Base-by-base conservation (phyloP, 139 green algal genomes). In the Zygnema circumcarinatum region DNA sequence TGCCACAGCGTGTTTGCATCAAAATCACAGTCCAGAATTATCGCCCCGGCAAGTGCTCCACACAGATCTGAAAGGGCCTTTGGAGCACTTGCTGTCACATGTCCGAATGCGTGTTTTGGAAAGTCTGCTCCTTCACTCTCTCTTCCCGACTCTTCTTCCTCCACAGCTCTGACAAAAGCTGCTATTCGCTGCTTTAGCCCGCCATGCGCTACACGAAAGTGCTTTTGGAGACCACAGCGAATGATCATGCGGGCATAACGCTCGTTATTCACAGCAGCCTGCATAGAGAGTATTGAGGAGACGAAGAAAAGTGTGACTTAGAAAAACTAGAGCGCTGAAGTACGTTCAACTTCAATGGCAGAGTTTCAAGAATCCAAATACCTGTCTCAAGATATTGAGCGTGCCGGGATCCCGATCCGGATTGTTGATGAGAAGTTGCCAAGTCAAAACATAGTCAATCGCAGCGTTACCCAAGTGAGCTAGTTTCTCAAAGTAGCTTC, bases 221-320 rank as follows among this genome's bases (percentile, higher is more conserved):
- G 16, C 11, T 78, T 39, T 11, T 78, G 69, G 7, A 78, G 11
- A 41, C 16, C 16, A 11, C 11, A 41, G 16, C 69, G 69, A 11
- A 78, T 11, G 16, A 39, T 52, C 16, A 78, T 39, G 11, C 69
- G 16, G 35, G 69, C 69, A 78, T 16, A 78, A 25, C 16, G 69
- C 16, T 78, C 69, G 69, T 78, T 78, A 11, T 78, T 78, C 7
- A 78, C 69, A 41, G 69, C 69, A 39, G 69, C 69, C 69, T 78
- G 69, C 16, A 7, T 16, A 62, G 47, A 62, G 7, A 62, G 47
- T n/a, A n/a, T n/a, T n/a, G n/a, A n/a, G n/a, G n/a, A n/a, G n/a
- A n/a, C n/a, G n/a, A n/a, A n/a, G n/a, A n/a, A n/a, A n/a, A n/a
- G n/a, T n/a, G n/a, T n/a, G n/a, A n/a, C n/a, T n/a, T n/a, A n/a